Evolutionary conservation across 805 yeast genomes (phyloP).

Genomic region (Starmerella sp.): DNA sequence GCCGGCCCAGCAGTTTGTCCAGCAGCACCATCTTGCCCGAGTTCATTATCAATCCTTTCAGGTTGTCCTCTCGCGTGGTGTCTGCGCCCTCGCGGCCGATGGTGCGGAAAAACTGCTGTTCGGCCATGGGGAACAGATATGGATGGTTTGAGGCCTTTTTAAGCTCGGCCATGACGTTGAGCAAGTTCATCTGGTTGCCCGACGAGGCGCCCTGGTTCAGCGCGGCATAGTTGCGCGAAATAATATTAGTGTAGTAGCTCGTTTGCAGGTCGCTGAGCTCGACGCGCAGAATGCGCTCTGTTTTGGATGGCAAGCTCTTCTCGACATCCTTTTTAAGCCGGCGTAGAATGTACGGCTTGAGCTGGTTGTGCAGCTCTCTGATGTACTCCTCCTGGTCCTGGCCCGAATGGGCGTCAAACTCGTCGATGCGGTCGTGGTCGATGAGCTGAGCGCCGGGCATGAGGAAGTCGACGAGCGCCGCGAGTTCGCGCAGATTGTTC

Average conservation of each 20-base stretch:
- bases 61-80: constrained; percentile 59
- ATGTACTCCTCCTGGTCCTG: constrained; percentile 81
- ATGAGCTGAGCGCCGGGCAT: constrained; percentile 90
- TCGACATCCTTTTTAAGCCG: constrained; percentile 95
- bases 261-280: constrained; percentile 93
- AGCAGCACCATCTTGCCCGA: constrained; percentile 96
- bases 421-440: constrained; percentile 78
- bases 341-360: constrained; percentile 86
- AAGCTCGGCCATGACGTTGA: constrained; percentile 89
- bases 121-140: constrained; percentile 86
- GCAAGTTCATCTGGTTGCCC: constrained; percentile 65
- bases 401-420: constrained; percentile 42
- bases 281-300: constrained; percentile 89
- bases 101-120: constrained; percentile 47
- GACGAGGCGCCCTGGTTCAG: constrained; percentile 73
- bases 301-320: constrained; percentile 88
- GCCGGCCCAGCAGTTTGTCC: constrained; percentile 74
- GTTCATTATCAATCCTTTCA: constrained; percentile 91
- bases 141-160: constrained; percentile 98
- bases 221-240: constrained; percentile 86
- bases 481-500: constrained; percentile 87
- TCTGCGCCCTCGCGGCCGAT: constrained; percentile 47
- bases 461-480: constrained; percentile 85
- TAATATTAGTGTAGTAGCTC: constrained; percentile 83
- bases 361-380: constrained; percentile 66